phyloP scores from a whole-genome alignment of 164 flowering plant species.

The Magnolia changhungtana region DNA sequence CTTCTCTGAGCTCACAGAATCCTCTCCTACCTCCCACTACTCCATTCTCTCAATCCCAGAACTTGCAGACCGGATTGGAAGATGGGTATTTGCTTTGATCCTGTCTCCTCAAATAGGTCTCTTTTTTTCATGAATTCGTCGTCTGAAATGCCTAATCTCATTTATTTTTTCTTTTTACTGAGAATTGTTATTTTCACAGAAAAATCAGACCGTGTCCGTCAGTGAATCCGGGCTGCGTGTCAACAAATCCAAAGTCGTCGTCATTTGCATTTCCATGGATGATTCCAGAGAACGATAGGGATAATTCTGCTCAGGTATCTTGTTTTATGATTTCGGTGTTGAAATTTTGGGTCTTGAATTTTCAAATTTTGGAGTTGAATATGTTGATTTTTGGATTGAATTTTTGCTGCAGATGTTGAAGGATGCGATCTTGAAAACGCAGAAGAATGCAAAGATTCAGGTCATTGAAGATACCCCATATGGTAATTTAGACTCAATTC shows the following conservation, averaged over 20 bases:
- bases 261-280: conserved; percentile 74
- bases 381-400: neutral
- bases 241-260: conserved; percentile 78
- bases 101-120: conserved; percentile 1
- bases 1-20: conserved; percentile 53
- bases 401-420: conserved; percentile 51
- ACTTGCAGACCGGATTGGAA: conserved; percentile 61
- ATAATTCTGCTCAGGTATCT: conserved; percentile 57
- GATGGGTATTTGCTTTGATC: conserved; percentile 49
- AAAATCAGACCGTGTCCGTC: conserved; percentile 92
- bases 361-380: neutral
- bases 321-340: neutral
- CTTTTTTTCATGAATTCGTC: neutral
- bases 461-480: conserved; percentile 60
- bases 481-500: conserved; percentile 38
- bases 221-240: conserved; percentile 75
- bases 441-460: conserved; percentile 65
- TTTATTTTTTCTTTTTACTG: neutral
- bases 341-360: neutral
- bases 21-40: conserved; percentile 47
- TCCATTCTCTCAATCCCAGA: conserved; percentile 86
- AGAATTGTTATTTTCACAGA: conserved; percentile 32
- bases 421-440: conserved; percentile 80
- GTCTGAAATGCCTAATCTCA: neutral
- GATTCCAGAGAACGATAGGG: conserved; percentile 49